Conservation (phyloP, 768 basidiomycete species). For the Leccinum olivaceopallidum region DNA sequence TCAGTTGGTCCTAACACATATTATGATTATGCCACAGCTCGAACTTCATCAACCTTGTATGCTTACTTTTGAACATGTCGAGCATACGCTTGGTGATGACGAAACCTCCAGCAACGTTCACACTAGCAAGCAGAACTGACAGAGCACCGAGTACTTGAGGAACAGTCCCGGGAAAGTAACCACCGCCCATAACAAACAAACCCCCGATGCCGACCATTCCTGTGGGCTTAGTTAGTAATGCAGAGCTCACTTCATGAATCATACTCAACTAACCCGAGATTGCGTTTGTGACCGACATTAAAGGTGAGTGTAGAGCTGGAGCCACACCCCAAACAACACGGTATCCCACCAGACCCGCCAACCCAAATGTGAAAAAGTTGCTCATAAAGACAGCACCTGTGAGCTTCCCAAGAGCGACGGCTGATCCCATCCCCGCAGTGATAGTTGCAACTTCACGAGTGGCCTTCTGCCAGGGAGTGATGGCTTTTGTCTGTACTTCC, state of each 20-base stretch:
- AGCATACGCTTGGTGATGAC: conserved; percentile 91
- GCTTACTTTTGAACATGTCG: conserved; percentile 86
- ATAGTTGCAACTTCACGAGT: conserved; percentile 71
- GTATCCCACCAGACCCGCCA: conserved; percentile 85
- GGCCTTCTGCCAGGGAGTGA: conserved; percentile 87
- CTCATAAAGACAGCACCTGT: conserved; percentile 86
- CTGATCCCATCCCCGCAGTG: conserved; percentile 74
- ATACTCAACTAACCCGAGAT: conserved; percentile 60
- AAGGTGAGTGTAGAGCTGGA: conserved; percentile 83
- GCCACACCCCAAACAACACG: conserved; percentile 90
- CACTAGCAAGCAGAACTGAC: conserved; percentile 83
- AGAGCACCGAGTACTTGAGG: conserved; percentile 78
- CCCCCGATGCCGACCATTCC: conserved; percentile 83
- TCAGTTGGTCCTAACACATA: conserved; percentile 63
- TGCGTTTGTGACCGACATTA: conserved; percentile 91
- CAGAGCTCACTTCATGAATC: conserved; percentile 10
- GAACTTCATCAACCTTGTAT: neutral
- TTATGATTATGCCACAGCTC: conserved; percentile 10
- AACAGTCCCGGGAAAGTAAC: conserved; percentile 77
- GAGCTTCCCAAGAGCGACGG: conserved; percentile 72
- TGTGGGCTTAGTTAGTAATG: conserved; percentile 16
- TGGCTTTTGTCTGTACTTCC: conserved; percentile 47
- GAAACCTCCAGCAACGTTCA: conserved; percentile 89
- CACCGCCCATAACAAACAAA: conserved; percentile 89
- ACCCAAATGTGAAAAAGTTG: conserved; percentile 85